These are phyloP conservation scores for Barbarea vulgaris DNA, from an alignment of 345 rosid genomes.

Conservation along the genomic window DNA sequence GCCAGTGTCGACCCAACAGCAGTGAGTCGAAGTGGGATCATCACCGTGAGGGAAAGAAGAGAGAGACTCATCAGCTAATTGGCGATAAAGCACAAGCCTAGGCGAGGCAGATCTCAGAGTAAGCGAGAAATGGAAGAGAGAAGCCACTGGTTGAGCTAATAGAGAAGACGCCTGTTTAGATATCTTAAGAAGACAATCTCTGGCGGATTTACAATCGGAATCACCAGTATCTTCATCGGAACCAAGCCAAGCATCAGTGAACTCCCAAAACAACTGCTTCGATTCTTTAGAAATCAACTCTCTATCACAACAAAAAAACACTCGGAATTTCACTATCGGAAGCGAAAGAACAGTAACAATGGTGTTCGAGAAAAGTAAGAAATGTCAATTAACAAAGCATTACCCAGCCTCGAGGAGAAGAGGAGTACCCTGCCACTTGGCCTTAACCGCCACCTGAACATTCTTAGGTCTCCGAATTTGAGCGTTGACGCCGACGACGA, in stretches of 20 bases:
- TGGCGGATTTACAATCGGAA: slow-evolving; percentile 64
- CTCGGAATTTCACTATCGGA: slow-evolving; percentile 5
- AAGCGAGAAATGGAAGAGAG: slow-evolving; percentile 83
- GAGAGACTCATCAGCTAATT: slow-evolving; percentile 92
- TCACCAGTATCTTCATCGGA: slow-evolving; percentile 48
- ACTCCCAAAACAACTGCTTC: slow-evolving; percentile 86
- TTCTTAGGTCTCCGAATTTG: slow-evolving; percentile 76
- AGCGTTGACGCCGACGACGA: slow-evolving; percentile 50
- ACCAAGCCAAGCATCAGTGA: slow-evolving; percentile 69
- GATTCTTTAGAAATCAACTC: slow-evolving; percentile 86
- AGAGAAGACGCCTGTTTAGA: slow-evolving; percentile 51
- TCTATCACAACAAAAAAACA: slow-evolving; percentile 43
- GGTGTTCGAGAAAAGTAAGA: slow-evolving; percentile 14
- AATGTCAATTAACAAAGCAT: slow-evolving; percentile 16
- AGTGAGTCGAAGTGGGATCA: slow-evolving; percentile 61
- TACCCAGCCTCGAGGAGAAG: slow-evolving; percentile 96
- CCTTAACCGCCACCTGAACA: slow-evolving; percentile 83
- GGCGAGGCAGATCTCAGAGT: slow-evolving; percentile 88
- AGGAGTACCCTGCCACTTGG: slow-evolving; percentile 97
- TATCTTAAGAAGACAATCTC: slow-evolving; percentile 73
- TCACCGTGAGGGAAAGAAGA: slow-evolving; percentile 80
- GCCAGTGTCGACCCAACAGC: slow-evolving; percentile 98
- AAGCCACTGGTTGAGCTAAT: slow-evolving; percentile 60
- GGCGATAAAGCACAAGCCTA: slow-evolving; percentile 81
- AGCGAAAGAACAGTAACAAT: slow-evolving; percentile 7